A percentile compares a stretch with the other conserved stretches of the same genome.
phyloP scores from a whole-genome alignment of 2,329 filamentous ascomycete genomes.

The Madurella mycetomatis region DNA sequence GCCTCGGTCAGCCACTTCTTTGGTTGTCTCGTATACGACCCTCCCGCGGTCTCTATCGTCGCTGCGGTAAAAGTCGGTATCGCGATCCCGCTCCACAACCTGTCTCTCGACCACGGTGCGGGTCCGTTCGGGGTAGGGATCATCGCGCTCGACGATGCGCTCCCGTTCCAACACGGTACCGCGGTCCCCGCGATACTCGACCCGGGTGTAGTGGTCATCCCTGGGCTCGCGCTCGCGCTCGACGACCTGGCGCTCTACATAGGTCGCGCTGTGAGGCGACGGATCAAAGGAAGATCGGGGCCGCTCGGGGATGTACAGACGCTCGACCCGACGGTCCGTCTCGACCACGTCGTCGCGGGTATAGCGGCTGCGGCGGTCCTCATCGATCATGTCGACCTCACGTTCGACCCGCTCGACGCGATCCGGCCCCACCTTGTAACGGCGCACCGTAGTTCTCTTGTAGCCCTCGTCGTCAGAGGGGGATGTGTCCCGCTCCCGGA shows the following conservation, averaged over 20 bases:
- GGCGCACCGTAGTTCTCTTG: slow-evolving; percentile 45
- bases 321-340: slow-evolving; percentile 39
- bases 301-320: slow-evolving; percentile 42
- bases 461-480: slow-evolving; percentile 43
- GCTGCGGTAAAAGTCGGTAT: slow-evolving; percentile 35
- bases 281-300: slow-evolving; percentile 49
- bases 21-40: slow-evolving; percentile 42
- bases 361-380: slow-evolving; percentile 43
- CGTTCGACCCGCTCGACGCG: slow-evolving; percentile 38
- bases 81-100: slow-evolving; percentile 32
- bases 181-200: slow-evolving; percentile 25
- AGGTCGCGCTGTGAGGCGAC: slow-evolving; percentile 27
- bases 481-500: slow-evolving; percentile 31
- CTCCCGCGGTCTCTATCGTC: slow-evolving; percentile 32
- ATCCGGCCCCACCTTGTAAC: slow-evolving; percentile 47
- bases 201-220: slow-evolving; percentile 25
- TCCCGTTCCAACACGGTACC: slow-evolving; percentile 21
- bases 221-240: slow-evolving; percentile 29
- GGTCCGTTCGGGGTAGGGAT: slow-evolving; percentile 20
- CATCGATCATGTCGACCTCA: slow-evolving; percentile 39
- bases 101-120: slow-evolving; percentile 33
- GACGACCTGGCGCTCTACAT: slow-evolving; percentile 29
- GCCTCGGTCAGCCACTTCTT: slow-evolving; percentile 37
- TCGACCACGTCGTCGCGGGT: slow-evolving; percentile 40
- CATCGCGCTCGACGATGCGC: slow-evolving; percentile 25